Evolutionary conservation across 208 protist species (phyloP).

Genomic region (Baffinella frigidus): DNA sequence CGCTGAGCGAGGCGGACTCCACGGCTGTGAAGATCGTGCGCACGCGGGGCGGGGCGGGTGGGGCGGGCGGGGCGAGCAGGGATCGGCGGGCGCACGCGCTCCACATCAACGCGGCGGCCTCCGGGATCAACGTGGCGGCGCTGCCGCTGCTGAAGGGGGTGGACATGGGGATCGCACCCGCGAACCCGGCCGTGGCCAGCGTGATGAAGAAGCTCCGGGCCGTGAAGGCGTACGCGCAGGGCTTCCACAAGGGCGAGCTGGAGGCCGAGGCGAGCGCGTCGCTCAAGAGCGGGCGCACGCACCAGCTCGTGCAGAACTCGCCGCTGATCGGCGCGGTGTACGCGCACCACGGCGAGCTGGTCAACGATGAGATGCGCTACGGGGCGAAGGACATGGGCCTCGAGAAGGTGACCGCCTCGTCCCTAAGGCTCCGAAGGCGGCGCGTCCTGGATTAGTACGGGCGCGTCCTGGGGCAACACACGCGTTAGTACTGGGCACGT

Average conservation of each 20-base stretch:
- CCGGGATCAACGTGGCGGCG: too few species aligned
- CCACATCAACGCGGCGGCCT: too few species aligned
- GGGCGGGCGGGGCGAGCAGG: neutral
- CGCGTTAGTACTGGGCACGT: too few species aligned
- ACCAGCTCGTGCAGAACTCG: constrained; percentile 30
- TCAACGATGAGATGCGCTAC: neutral
- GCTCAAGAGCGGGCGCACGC: neutral
- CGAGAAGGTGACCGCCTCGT: neutral
- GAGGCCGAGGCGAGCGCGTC: neutral
- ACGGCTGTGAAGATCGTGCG: neutral
- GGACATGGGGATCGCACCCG: too few species aligned
- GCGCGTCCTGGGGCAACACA: too few species aligned
- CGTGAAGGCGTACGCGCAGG: neutral
- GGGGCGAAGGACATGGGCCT: neutral
- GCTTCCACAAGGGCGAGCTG: neutral
- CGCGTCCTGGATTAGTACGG: too few species aligned
- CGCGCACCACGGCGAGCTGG: neutral
- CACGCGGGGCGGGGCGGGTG: neutral
- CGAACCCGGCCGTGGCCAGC: neutral
- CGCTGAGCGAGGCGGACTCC: constrained; percentile 7
- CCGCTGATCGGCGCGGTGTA: constrained; percentile 14
- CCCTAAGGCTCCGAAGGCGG: too few species aligned
- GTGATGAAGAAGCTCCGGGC: neutral
- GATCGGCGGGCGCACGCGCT: neutral
- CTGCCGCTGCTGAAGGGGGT: too few species aligned